Evolutionary conservation across 129 eudicot species (phyloP).

Genomic region (Pseudognaphalium luteoalbum): DNA sequence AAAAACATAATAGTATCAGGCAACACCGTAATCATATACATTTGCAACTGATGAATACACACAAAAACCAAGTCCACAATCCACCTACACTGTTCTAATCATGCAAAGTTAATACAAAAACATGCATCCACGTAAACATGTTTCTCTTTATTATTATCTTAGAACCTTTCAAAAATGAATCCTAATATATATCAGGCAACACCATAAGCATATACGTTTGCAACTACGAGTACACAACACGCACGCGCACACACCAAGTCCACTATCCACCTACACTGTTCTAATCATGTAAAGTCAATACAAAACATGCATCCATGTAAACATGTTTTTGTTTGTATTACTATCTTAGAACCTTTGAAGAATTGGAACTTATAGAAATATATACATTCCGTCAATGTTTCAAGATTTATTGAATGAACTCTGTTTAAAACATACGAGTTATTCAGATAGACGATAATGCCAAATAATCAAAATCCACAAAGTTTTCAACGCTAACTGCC

Average conservation of each 20-base stretch:
- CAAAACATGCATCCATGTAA: background rate
- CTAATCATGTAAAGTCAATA: background rate
- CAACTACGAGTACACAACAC: background rate
- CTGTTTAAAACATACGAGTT: too few species aligned
- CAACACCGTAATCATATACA: background rate
- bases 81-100: background rate
- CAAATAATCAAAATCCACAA: background rate
- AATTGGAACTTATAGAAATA: background rate
- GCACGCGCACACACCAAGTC: background rate
- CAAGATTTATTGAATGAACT: too few species aligned
- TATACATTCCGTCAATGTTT: background rate
- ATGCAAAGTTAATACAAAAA: background rate
- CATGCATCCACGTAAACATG: background rate
- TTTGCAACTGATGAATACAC: background rate
- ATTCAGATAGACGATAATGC: background rate
- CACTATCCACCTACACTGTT: too few species aligned
- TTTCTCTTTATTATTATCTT: background rate
- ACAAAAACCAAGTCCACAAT: background rate
- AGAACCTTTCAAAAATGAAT: background rate
- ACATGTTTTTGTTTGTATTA: background rate
- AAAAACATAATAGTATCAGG: background rate
- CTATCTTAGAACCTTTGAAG: background rate
- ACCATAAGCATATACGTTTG: background rate
- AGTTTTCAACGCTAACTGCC: background rate
- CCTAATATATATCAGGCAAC: background rate